Evolutionary conservation across 1,284 basidiomycete species (phyloP).

Genomic region (Puccinia novopanici): DNA sequence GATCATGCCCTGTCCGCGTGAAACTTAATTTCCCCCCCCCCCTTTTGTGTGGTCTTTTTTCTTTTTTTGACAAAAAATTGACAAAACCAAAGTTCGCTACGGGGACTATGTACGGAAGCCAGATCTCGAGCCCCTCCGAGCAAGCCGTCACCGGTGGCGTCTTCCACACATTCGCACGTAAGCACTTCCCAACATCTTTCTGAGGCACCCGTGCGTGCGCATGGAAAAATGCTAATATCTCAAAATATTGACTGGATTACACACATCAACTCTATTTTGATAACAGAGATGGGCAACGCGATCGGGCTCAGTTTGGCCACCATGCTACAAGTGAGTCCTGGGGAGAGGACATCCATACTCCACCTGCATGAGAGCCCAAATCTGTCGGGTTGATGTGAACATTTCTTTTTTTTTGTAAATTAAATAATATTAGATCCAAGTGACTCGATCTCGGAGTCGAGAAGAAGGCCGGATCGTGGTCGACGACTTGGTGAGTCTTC

Average conservation of each 20-base stretch:
- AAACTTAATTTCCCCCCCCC: no score
- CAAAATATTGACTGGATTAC: not conserved
- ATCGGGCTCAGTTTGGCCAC: conserved; percentile 46
- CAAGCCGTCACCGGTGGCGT: conserved; percentile 40
- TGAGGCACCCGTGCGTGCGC: no score
- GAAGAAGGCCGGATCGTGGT: conserved; percentile 15
- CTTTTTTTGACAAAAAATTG: no score
- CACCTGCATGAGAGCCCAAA: no score
- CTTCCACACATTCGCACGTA: conserved; percentile 39
- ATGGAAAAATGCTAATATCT: no score
- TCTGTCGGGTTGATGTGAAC: no score
- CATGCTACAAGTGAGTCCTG: conserved; percentile 39
- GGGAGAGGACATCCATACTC: no score
- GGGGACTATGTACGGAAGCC: conserved; percentile 39
- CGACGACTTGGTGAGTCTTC: conserved; percentile 30
- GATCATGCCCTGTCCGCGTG: not conserved
- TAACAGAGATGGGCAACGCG: conserved; percentile 39
- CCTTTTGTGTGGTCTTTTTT: not conserved
- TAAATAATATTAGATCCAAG: no score
- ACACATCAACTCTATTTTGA: no score
- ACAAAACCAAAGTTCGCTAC: conserved; percentile 42
- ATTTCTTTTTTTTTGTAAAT: not conserved
- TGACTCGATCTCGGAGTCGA: conserved; percentile 23
- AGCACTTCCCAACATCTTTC: conserved; percentile 2
- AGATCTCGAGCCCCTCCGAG: conserved; percentile 23